phyloP scores from a whole-genome alignment of 108 stramenopile genomes.

The Fragilariopsis cylindrus region DNA sequence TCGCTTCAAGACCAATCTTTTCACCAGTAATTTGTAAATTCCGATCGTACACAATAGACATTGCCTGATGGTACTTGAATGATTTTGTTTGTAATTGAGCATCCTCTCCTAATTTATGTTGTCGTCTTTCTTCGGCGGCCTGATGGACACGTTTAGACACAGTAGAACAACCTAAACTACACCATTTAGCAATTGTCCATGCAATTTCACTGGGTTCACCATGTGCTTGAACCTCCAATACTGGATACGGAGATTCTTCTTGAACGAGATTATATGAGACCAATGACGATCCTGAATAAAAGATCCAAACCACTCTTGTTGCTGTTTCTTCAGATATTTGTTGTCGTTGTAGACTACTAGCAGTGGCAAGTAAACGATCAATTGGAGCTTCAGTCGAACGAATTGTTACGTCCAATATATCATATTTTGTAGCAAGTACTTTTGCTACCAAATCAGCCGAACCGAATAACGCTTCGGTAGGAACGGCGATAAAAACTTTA shows the following conservation, averaged over 20 bases:
- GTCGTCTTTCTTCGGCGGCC: constrained; percentile 25
- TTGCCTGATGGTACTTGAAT: constrained; percentile 36
- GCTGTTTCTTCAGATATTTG: background rate
- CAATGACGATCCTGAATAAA: constrained; percentile 32
- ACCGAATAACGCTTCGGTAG: constrained; percentile 27
- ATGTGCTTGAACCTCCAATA: constrained; percentile 25
- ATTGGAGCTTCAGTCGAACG: constrained; percentile 43
- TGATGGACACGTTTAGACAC: constrained; percentile 28
- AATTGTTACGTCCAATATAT: constrained; percentile 34
- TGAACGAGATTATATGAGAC: constrained; percentile 23
- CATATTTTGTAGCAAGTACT: constrained; percentile 27
- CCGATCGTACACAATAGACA: constrained; percentile 43
- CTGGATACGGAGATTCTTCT: constrained; percentile 40
- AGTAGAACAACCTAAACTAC: constrained; percentile 25
- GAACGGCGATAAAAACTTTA: constrained; percentile 33
- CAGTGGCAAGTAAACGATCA: constrained; percentile 33
- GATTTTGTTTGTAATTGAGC: constrained; percentile 48
- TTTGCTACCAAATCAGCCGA: constrained; percentile 35
- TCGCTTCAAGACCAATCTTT: constrained; percentile 21
- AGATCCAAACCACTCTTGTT: constrained; percentile 29
- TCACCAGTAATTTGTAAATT: constrained; percentile 54
- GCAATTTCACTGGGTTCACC: constrained; percentile 28
- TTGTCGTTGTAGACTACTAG: background rate
- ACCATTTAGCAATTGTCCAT: constrained; percentile 50
- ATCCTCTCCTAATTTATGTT: constrained; percentile 44